Percentiles rank a stretch among this genome's conserved stretches.
Evolutionary conservation across 768 basidiomycete species (phyloP).

Genomic region (Boletus edulis): DNA sequence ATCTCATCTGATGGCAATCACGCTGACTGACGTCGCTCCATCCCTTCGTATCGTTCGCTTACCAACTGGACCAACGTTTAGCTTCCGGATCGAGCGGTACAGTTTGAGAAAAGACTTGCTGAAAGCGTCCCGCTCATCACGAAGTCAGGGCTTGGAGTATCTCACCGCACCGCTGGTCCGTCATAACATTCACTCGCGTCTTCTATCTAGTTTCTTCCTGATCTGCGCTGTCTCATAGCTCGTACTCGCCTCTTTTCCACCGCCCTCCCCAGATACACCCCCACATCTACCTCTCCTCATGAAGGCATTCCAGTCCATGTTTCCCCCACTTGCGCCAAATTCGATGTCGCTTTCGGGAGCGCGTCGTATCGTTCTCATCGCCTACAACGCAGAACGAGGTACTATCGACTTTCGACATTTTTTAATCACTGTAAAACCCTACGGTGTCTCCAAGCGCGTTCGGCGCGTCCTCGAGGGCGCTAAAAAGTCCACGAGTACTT

Average conservation of each 20-base stretch:
- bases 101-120: constrained; percentile 85
- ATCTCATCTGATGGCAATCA: constrained; percentile 91
- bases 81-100: constrained; percentile 90
- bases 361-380: constrained; percentile 88
- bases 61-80: constrained; percentile 89
- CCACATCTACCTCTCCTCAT: constrained; percentile 87
- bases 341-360: constrained; percentile 82
- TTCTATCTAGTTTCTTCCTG: neutral
- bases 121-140: constrained; percentile 60
- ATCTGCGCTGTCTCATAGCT: constrained; percentile 42
- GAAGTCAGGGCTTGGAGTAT: constrained; percentile 84
- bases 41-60: constrained; percentile 84
- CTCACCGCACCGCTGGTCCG: constrained; percentile 87
- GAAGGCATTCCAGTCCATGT: constrained; percentile 95
- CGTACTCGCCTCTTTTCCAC: constrained; percentile 86
- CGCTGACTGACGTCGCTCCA: constrained; percentile 80
- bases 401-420: constrained; percentile 94
- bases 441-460: constrained; percentile 90
- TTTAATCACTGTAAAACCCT: constrained; percentile 91
- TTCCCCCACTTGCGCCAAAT: constrained; percentile 88
- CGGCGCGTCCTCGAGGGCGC: constrained; percentile 77
- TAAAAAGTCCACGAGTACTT: constrained; percentile 25
- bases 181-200: constrained; percentile 5
- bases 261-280: constrained; percentile 68
- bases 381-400: constrained; percentile 82